Evolutionary conservation across 1,284 basidiomycete genomes (phyloP).

Genomic region (Malassezia restricta): DNA sequence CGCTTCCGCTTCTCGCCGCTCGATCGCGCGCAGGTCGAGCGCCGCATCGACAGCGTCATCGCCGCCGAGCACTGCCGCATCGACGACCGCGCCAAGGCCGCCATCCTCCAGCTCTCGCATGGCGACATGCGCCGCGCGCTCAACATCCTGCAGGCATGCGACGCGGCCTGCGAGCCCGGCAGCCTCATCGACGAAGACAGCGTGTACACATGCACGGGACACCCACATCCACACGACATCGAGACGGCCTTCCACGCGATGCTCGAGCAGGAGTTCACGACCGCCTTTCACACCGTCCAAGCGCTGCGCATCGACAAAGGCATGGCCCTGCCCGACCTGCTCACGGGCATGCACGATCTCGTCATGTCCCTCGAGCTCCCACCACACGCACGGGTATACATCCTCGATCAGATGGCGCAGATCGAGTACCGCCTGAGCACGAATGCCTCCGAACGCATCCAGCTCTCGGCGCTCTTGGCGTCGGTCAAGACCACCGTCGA

Average conservation of each 20-base stretch:
- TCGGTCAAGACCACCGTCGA: conserved; percentile 90
- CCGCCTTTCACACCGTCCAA: conserved; percentile 74
- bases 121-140: conserved; percentile 96
- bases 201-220: conserved; percentile 92
- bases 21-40: conserved; percentile 72
- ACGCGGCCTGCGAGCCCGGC: conserved; percentile 63
- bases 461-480: conserved; percentile 77
- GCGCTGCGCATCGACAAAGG: conserved; percentile 80
- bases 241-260: conserved; percentile 86
- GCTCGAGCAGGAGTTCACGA: conserved; percentile 92
- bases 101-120: conserved; percentile 77
- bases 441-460: conserved; percentile 86
- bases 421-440: conserved; percentile 80
- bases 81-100: conserved; percentile 71
- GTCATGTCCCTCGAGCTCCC: conserved; percentile 75
- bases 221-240: conserved; percentile 85
- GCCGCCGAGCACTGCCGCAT: conserved; percentile 79
- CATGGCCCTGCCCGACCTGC: conserved; percentile 83
- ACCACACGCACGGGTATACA: conserved; percentile 70
- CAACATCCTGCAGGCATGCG: conserved; percentile 91
- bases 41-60: conserved; percentile 65
- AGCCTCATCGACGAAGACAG: conserved; percentile 73
- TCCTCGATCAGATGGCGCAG: conserved; percentile 74
- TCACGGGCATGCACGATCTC: conserved; percentile 85
- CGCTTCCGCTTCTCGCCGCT: conserved; percentile 89